Evolutionary conservation across 2,329 filamentous ascomycete species (phyloP), one percentile per base, ranked within the genome.

Genomic region (Aspergillus japonicus): DNA sequence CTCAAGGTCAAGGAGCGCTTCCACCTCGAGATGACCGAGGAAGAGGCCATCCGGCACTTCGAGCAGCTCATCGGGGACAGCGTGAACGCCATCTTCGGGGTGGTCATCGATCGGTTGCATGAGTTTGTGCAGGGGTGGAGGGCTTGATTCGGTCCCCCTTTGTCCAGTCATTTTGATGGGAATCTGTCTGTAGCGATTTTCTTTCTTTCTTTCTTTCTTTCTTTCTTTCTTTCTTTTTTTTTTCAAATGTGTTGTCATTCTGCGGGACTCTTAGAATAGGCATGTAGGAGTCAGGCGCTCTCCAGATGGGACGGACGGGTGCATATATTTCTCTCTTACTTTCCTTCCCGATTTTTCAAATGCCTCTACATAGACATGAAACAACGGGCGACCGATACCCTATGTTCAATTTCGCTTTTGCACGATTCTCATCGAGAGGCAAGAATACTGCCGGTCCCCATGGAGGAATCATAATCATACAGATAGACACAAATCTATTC

Each of bases 1-100:
- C 81, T 93, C 68, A 99, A 98, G 78, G 94, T 99, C 5, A 89
- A 95, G 73, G 95, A 99, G 78, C 82, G 95, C 42, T 96, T 99
- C 75, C 92, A 96, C 77, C 76, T 99, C 53, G 94, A 96, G 72
- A 85, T 96, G 73, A 90, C 84, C 51, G 95, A 99, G 75, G 93
- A 96, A 71, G 94, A 98, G 71, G 94, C 95, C 1, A 90, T 96
- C 61, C 81, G 90, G 54, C 87, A 94, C 73, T 90, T 98, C 73
- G 93, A 96, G 68, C 86, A 89, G 63, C 83, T 98, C 60, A 96
- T 99, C 71, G 91, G 95, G 68, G 92, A 96, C 73, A 94, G 91
- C 63, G 83, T 95, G 63, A 93, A 91, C 74, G 92, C 92, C 50
- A 88, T 96, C 69, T 93, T 96, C 67, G 92, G 93, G 0, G 91